Conservation (phyloP, 2,329 filamentous ascomycete genomes). For the Microascus cirrosus region DNA sequence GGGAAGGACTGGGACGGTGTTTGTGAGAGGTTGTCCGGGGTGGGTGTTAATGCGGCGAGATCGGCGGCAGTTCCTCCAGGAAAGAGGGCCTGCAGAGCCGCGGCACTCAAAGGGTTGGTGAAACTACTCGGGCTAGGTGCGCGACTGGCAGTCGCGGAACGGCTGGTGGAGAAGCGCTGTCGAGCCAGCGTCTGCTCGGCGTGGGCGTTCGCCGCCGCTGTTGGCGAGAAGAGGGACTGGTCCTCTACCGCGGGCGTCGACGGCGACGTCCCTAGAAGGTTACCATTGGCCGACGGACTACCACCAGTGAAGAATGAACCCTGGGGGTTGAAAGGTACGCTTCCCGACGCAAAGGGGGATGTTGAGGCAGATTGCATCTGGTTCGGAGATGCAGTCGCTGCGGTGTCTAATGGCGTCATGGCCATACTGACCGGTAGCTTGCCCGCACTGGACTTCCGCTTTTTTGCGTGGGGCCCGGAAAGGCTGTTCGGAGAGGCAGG, state of each 20-base stretch:
- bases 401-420: slow-evolving; percentile 72
- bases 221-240: slow-evolving; percentile 43
- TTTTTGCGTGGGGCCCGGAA: slow-evolving; percentile 60
- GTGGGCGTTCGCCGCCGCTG: slow-evolving; percentile 42
- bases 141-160: slow-evolving; percentile 64
- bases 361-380: slow-evolving; percentile 20
- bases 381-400: slow-evolving; percentile 24
- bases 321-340: slow-evolving; percentile 28
- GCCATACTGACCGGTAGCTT: slow-evolving; percentile 64
- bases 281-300: slow-evolving; percentile 25
- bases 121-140: slow-evolving; percentile 59
- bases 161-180: slow-evolving; percentile 35
- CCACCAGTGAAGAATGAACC: slow-evolving; percentile 31
- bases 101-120: slow-evolving; percentile 18
- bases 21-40: background rate
- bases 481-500: slow-evolving; percentile 60
- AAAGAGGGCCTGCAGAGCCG: slow-evolving; percentile 21
- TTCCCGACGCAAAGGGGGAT: slow-evolving; percentile 42
- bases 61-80: background rate
- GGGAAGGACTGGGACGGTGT: slow-evolving; percentile 23
- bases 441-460: slow-evolving; percentile 65
- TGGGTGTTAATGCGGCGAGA: background rate
- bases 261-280: slow-evolving; percentile 41
- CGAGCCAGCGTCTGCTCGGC: background rate
- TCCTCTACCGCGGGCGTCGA: slow-evolving; percentile 57